Evolutionary conservation across 75 land plant species (phyloP), one percentile per base, ranked within the genome.

Genomic region (Azolla pinnata): DNA sequence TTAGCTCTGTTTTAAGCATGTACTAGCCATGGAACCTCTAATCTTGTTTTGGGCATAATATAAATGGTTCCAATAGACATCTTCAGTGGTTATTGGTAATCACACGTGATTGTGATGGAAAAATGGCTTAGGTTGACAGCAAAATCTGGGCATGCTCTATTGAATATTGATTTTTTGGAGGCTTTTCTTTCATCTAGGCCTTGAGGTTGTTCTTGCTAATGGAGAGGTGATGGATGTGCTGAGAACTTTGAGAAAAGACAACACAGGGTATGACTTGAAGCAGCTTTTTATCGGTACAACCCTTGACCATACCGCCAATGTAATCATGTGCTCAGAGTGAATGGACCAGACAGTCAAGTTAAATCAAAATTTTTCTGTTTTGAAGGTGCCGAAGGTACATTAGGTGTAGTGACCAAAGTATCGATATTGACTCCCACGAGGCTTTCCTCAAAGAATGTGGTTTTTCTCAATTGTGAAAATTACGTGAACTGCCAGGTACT

Each of bases 241-340:
- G 57, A 76, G 83, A 10, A 81, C 83, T 44, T 65, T 93, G 57
- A 81, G 90, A n/a, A 93, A 93, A 73, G 98, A 93, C 65, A 93
- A 93, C 59, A 93, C 98, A 42, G 98, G 98, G 19, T 93, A 93
- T 68, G 96, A 93, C 73, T 61, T 93, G 75, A 93, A 93, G 80
- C 98, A 93, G 68, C 61, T 93, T 31, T 89, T 89, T 59, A 89
- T 93, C 62, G 97, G 98, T 86, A 65, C 2, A 5, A 35, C 40
- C 12, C 10, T 12, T 35, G 40, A 5, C 12, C 40, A 35, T 5
- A 12, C 5, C 5, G 40, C 40, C 5, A 35, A 35, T 35, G 40
- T n/a, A n/a, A n/a, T n/a, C n/a, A n/a, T n/a, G n/a, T n/a, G n/a
- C n/a, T n/a, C n/a, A n/a, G n/a, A n/a, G n/a, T n/a, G n/a, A n/a